phyloP scores from a whole-genome alignment of 2,329 filamentous ascomycete genomes.

The Penicillium sp. region DNA sequence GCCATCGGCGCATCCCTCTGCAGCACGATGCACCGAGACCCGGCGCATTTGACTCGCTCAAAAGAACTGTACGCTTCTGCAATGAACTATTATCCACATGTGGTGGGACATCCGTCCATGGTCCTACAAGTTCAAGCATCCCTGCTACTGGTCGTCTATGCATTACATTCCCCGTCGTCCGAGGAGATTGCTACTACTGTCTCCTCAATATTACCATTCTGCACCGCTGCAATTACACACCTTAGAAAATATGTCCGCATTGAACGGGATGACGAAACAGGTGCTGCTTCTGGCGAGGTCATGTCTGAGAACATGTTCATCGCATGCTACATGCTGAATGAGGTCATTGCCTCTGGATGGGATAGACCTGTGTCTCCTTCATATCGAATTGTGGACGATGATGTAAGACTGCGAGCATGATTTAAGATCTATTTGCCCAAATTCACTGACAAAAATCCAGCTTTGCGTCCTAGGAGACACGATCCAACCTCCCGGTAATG shows the following conservation, averaged over 20 bases:
- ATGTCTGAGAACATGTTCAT: constrained; percentile 38
- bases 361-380: constrained; percentile 36
- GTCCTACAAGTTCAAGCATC: constrained; percentile 39
- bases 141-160: constrained; percentile 36
- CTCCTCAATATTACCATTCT: constrained; percentile 37
- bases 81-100: constrained; percentile 35
- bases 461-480: constrained; percentile 32
- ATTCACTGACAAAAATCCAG: constrained; percentile 19
- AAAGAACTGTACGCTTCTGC: constrained; percentile 34
- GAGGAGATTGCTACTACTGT: constrained; percentile 36
- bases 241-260: constrained; percentile 29
- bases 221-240: constrained; percentile 35
- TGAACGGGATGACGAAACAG: constrained; percentile 18
- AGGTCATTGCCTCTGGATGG: constrained; percentile 38
- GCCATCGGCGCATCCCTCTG: constrained; percentile 37
- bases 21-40: constrained; percentile 31
- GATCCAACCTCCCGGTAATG: constrained; percentile 28
- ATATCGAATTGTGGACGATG: constrained; percentile 35
- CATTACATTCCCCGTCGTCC: constrained; percentile 36
- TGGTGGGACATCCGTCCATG: constrained; percentile 35
- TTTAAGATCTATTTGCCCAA: neutral
- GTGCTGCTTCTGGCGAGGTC: constrained; percentile 19
- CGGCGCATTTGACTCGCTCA: constrained; percentile 30
- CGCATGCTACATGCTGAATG: constrained; percentile 39
- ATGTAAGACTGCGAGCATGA: constrained; percentile 25